These are phyloP conservation scores for Maudiozyma serrabonitensis DNA, from an alignment of 805 yeast genomes.

Conservation along the genomic window DNA sequence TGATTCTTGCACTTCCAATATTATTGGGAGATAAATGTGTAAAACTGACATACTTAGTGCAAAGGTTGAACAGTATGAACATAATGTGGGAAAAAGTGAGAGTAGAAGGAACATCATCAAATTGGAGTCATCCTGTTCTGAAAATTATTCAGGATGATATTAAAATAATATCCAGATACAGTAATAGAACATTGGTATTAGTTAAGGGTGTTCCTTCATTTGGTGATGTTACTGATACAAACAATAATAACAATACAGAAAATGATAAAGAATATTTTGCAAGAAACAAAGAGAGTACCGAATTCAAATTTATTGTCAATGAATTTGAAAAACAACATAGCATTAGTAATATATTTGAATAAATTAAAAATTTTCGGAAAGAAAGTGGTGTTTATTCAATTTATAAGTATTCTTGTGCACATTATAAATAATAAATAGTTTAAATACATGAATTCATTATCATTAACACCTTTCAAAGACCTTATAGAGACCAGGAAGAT, in stretches of 20 bases:
- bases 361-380: not conserved
- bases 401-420: no score
- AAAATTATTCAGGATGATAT: conserved; percentile 22
- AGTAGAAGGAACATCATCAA: conserved; percentile 11
- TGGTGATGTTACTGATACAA: not conserved
- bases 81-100: conserved; percentile 18
- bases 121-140: conserved; percentile 21
- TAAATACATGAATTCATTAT: no score
- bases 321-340: conserved; percentile 15
- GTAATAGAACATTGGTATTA: conserved; percentile 6
- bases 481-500: conserved; percentile 78
- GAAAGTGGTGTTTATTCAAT: no score
- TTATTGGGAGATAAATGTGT: conserved; percentile 10
- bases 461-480: conserved; percentile 83
- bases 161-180: conserved; percentile 4
- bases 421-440: no score
- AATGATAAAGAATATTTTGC: conserved; percentile 2
- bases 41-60: conserved; percentile 7
- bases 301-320: conserved; percentile 11
- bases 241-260: conserved; percentile 3
- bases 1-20: conserved; percentile 11
- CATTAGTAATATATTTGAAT: conserved; percentile 9
- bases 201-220: conserved; percentile 4
- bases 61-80: conserved; percentile 14
- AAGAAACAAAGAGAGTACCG: conserved; percentile 6